Conservation (phyloP, 2,329 filamentous ascomycete genomes). For the Endoconidiophora polonica region DNA sequence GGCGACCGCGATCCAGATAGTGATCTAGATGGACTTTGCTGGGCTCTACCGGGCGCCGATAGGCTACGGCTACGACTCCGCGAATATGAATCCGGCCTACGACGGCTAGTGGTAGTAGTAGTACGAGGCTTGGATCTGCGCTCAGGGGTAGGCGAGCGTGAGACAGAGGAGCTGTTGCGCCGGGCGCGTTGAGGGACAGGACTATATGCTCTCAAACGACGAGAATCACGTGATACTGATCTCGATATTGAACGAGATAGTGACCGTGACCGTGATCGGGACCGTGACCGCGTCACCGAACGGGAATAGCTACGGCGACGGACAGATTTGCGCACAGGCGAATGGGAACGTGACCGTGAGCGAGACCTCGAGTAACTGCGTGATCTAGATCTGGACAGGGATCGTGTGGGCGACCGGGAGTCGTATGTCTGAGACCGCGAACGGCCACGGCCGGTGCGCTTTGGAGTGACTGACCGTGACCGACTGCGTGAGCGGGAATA, state of each 20-base stretch:
- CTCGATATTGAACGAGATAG: constrained; percentile 18
- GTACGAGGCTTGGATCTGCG: neutral
- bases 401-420: constrained; percentile 6
- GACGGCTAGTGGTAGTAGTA: constrained; percentile 9
- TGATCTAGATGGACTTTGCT: constrained; percentile 2
- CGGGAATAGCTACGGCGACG: constrained; percentile 3
- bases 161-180: constrained; percentile 6
- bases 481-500: constrained; percentile 34
- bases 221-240: constrained; percentile 12
- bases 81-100: too few relatives aligned
- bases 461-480: constrained; percentile 24
- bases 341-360: constrained; percentile 21
- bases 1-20: constrained; percentile 15
- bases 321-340: constrained; percentile 13
- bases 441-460: constrained; percentile 15
- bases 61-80: constrained; percentile 11
- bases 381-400: constrained; percentile 18
- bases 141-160: constrained; percentile 1
- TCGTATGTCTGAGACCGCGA: constrained; percentile 13
- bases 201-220: neutral
- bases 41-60: neutral
- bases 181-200: neutral
- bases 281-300: constrained; percentile 11
- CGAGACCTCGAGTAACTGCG: constrained; percentile 6
- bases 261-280: constrained; percentile 15